Evolutionary conservation across 768 basidiomycete genomes (phyloP), one percentile per base, ranked within the genome.

Genomic region (Leccinum subtestaceum): DNA sequence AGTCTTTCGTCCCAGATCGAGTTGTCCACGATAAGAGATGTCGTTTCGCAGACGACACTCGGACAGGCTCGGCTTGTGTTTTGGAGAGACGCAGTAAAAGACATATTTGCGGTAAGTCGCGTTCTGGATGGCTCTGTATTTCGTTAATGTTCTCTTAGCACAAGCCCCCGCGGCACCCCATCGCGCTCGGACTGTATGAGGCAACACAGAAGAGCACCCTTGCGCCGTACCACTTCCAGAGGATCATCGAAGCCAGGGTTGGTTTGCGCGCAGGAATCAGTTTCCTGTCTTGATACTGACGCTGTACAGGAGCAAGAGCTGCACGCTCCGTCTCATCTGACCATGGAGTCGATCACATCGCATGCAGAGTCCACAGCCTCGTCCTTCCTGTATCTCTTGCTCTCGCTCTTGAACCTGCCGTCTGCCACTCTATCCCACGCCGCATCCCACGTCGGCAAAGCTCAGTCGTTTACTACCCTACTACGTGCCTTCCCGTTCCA

Each of bases 11-110:
- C 17, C 13, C 46, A 92, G 88, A 82, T 89, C 55, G 92, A 94
- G 70, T 73, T 93, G 55, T 87, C 91, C 10, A 88, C 77, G 69
- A 74, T 92, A 17, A 89, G 87, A 71, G 93, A 95, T 60, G 77
- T 80, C 40, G 88, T 91, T 13, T 89, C 90, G 17, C 88, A 87
- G 59, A 69, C 82, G 36, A 77, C 81, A 40, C 84, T 94, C 57
- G 92, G 91, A n/a, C 84, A 85, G 70, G 90, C 93, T 81, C 81
- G 90, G 63, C 82, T 92, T 77, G 87, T 93, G 69, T 94, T 93
- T 70, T 95, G 92, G 92, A 82, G 84, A 65, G 91, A 95, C 67
- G 85, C 89, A 12, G 67, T 93, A 27, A 89, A 86, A 65, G 80
- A 75, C 50, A 83, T 92, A 21, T 76, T 76, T 65, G 81, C 87